These are phyloP conservation scores for Protomyces macrosporus DNA, from an alignment of 1,139 yeast species.

Conservation along the genomic window DNA sequence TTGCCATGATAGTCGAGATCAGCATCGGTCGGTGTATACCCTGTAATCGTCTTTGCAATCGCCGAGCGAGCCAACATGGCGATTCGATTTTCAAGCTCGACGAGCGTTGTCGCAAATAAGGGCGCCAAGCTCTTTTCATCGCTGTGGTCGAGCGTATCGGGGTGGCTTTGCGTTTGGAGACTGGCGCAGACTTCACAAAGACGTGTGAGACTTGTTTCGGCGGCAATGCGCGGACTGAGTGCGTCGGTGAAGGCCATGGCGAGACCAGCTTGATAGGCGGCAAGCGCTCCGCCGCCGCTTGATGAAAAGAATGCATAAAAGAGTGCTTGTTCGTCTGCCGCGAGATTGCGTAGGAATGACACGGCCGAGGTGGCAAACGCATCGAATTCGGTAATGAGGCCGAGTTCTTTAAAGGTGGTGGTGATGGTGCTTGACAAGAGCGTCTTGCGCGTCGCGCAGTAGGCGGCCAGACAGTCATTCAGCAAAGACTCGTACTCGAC, in stretches of 20 bases:
- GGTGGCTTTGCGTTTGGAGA: constrained; percentile 56
- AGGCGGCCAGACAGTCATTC: constrained; percentile 59
- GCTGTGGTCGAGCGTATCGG: constrained; percentile 32
- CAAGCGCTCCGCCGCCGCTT: constrained; percentile 41
- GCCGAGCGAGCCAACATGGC: constrained; percentile 71
- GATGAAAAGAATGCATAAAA: constrained; percentile 52
- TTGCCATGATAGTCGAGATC: constrained; percentile 31
- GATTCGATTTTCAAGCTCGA: constrained; percentile 71
- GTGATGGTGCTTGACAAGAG: constrained; percentile 47
- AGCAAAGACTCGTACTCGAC: constrained; percentile 63
- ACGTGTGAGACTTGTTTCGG: constrained; percentile 59
- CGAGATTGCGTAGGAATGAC: constrained; percentile 53
- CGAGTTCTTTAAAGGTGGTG: constrained; percentile 30
- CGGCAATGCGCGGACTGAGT: constrained; percentile 57
- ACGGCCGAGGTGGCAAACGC: constrained; percentile 52
- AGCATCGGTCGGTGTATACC: constrained; percentile 29
- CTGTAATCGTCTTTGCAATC: constrained; percentile 37
- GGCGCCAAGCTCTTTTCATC: background rate
- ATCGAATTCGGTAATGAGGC: constrained; percentile 34
- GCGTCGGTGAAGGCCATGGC: constrained; percentile 73
- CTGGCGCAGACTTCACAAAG: constrained; percentile 72
- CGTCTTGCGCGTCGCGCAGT: constrained; percentile 53
- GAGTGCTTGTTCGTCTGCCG: constrained; percentile 56
- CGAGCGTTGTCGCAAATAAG: constrained; percentile 49
- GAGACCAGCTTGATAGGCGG: constrained; percentile 54